Conservation (phyloP, 2,329 filamentous ascomycete genomes). For the Talaromyces islandicus region DNA sequence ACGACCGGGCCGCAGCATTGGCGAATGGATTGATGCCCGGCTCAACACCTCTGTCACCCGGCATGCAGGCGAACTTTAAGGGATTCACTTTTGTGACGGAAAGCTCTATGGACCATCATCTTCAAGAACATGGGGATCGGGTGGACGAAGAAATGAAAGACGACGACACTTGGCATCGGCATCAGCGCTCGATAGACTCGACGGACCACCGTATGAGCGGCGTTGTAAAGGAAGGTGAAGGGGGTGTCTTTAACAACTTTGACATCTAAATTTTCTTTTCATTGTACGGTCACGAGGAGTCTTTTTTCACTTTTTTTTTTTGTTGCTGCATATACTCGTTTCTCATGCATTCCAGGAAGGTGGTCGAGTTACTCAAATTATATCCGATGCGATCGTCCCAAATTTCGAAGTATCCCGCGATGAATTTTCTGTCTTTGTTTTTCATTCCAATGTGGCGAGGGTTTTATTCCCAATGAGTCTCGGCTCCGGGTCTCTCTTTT, state of each 20-base stretch:
- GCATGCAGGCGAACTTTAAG: slow-evolving; percentile 95
- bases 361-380: slow-evolving; percentile 1
- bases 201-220: slow-evolving; percentile 40
- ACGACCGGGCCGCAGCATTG: slow-evolving; percentile 80
- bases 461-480: background rate
- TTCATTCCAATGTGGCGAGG: too few species aligned
- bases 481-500: background rate
- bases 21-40: slow-evolving; percentile 75
- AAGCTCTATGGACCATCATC: slow-evolving; percentile 71
- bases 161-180: slow-evolving; percentile 30
- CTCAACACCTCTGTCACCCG: slow-evolving; percentile 87
- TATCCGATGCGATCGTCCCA: background rate
- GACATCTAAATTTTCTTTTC: slow-evolving; percentile 38
- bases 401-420: background rate
- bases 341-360: slow-evolving; percentile 8
- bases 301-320: slow-evolving; percentile 21
- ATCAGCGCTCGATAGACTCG: slow-evolving; percentile 25
- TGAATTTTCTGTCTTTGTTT: background rate
- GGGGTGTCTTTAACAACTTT: slow-evolving; percentile 40
- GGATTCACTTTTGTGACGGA: slow-evolving; percentile 99
- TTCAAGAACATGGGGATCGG: slow-evolving; percentile 31
- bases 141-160: slow-evolving; percentile 40
- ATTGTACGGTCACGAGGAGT: slow-evolving; percentile 33
- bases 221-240: slow-evolving; percentile 35
- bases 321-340: slow-evolving; percentile 11